These are phyloP conservation scores for Secale cereale DNA, from an alignment of 176 grass and related monocot species.

Conservation along the genomic window DNA sequence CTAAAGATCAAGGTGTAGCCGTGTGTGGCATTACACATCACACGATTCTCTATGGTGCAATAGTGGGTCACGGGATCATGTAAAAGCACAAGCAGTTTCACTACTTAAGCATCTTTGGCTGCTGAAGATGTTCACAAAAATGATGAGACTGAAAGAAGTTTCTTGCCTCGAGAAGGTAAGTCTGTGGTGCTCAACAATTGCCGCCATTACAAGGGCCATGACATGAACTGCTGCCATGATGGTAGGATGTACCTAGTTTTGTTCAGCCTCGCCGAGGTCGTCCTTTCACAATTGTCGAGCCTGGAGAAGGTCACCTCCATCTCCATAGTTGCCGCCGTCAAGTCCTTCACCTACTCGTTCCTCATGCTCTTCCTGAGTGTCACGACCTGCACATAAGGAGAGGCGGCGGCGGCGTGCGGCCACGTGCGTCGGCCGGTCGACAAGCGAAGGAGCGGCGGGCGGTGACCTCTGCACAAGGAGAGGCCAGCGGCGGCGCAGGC, in stretches of 20 bases:
- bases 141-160: not conserved
- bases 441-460: too few relatives aligned
- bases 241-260: constrained; percentile 81
- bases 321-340: too few relatives aligned
- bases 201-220: constrained; percentile 44
- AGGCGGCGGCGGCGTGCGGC: too few relatives aligned
- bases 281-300: constrained; percentile 74
- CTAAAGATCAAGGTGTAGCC: too few relatives aligned
- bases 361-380: too few relatives aligned
- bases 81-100: constrained; percentile 24
- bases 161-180: constrained; percentile 8
- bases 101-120: too few relatives aligned
- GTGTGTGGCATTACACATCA: too few relatives aligned
- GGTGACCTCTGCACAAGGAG: too few relatives aligned
- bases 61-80: constrained; percentile 2
- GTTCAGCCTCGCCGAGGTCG: constrained; percentile 65
- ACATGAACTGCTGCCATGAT: constrained; percentile 50
- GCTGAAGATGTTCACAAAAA: not conserved
- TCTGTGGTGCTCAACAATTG: constrained; percentile 68
- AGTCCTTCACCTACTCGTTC: too few relatives aligned
- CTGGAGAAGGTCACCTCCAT: constrained; percentile 33
- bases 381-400: not conserved
- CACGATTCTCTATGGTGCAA: too few relatives aligned
- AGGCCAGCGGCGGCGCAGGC: too few relatives aligned
- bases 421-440: too few relatives aligned